Evolutionary conservation across 805 yeast species (phyloP).

Genomic region (Barnettozyma botsteinii): DNA sequence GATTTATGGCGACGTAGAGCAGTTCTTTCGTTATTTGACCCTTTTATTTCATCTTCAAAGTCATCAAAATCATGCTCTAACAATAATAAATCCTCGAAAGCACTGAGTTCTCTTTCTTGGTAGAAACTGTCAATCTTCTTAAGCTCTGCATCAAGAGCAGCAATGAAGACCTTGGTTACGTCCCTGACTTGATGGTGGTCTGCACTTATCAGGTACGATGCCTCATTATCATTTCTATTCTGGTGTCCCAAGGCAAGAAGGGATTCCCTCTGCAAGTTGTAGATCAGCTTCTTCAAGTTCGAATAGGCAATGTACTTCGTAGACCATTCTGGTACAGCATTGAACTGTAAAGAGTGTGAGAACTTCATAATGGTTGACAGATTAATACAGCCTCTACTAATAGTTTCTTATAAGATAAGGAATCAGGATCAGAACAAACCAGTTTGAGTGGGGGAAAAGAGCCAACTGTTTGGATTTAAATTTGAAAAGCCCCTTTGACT

Average conservation of each 20-base stretch:
- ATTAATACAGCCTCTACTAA: too few species aligned
- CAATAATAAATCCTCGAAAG: slow-evolving; percentile 46
- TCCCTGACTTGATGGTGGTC: slow-evolving; percentile 32
- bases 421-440: too few species aligned
- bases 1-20: slow-evolving; percentile 15
- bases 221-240: slow-evolving; percentile 21
- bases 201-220: slow-evolving; percentile 27
- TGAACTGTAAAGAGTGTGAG: slow-evolving; percentile 90
- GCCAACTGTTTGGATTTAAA: too few species aligned
- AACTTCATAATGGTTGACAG: slow-evolving; percentile 64
- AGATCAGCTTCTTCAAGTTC: slow-evolving; percentile 76
- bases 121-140: slow-evolving; percentile 73
- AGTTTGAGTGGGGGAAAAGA: too few species aligned
- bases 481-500: too few species aligned
- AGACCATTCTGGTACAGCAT: slow-evolving; percentile 98
- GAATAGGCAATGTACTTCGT: slow-evolving; percentile 88
- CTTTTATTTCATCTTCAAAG: slow-evolving; percentile 38
- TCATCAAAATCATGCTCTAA: slow-evolving; percentile 58
- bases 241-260: slow-evolving; percentile 12
- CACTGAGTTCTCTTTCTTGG: slow-evolving; percentile 54
- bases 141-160: slow-evolving; percentile 75
- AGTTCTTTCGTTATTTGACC: slow-evolving; percentile 1
- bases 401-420: too few species aligned
- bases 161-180: slow-evolving; percentile 53
- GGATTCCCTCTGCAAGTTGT: slow-evolving; percentile 68